A percentile compares a stretch with the other conserved stretches of the same genome.
Evolutionary conservation across 768 basidiomycete species (phyloP).

Genomic region (Tulasnella sp.): DNA sequence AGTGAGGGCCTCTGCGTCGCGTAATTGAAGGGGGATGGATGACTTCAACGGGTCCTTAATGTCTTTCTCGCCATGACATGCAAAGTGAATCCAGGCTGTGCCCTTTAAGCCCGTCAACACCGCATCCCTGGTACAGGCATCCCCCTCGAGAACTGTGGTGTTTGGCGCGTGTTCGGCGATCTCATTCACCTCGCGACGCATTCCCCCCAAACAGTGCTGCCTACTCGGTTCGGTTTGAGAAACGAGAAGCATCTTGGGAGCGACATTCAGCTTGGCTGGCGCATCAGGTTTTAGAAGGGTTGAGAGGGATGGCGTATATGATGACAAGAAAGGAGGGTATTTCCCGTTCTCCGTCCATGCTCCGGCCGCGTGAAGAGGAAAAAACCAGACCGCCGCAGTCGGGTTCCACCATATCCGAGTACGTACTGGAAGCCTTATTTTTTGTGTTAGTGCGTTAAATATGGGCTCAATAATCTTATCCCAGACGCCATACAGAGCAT

Average conservation of each 20-base stretch:
- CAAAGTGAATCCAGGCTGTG: not conserved
- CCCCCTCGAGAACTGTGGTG: not conserved
- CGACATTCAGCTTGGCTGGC: not conserved
- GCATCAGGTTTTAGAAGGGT: not conserved
- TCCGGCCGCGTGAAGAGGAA: not conserved
- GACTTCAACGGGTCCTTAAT: not conserved
- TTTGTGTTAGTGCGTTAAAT: not conserved
- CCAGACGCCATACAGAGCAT: not conserved
- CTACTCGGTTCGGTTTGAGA: not conserved
- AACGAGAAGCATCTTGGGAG: not conserved
- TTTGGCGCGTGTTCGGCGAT: not conserved
- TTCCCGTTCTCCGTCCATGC: not conserved
- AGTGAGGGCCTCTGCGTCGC: not conserved
- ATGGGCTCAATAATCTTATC: not conserved
- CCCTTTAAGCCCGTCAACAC: not conserved
- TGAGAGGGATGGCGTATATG: not conserved
- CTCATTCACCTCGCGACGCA: too few species aligned
- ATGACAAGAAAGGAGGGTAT: not conserved
- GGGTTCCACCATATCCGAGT: not conserved
- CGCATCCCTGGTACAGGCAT: not conserved
- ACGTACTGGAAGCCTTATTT: not conserved
- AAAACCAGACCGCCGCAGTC: not conserved
- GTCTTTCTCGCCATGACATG: not conserved
- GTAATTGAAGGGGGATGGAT: not conserved
- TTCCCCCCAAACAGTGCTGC: too few species aligned